Evolutionary conservation across 352 stramenopile species (phyloP).

Genomic region (Pythium coloratum): DNA sequence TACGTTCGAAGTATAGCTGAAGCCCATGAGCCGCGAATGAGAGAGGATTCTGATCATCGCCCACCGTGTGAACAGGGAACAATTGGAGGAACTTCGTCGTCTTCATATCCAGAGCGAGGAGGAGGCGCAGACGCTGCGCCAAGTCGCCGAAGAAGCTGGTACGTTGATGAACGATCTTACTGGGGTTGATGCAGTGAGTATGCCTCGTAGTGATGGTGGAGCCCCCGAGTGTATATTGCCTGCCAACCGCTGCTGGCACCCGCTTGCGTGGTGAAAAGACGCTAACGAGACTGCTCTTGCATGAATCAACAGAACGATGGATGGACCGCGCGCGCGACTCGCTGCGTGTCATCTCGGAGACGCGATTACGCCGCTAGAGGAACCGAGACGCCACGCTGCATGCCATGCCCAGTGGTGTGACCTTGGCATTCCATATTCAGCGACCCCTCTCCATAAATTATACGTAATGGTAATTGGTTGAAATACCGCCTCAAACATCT

Average conservation of each 20-base stretch:
- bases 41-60: background rate
- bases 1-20: constrained; percentile 21
- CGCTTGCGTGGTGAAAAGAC: no score
- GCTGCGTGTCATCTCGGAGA: constrained; percentile 81
- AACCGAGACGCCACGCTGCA: background rate
- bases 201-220: background rate
- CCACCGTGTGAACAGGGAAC: constrained; percentile 40
- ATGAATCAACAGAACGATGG: constrained; percentile 53
- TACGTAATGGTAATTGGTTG: background rate
- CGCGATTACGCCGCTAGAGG: constrained; percentile 53
- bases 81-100: constrained; percentile 74
- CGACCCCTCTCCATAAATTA: constrained; percentile 3
- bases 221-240: no score
- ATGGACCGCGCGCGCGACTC: constrained; percentile 82
- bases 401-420: background rate
- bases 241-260: no score
- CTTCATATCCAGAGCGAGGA: constrained; percentile 86
- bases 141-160: constrained; percentile 84
- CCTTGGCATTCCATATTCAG: background rate
- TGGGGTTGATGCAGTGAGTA: background rate
- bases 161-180: background rate
- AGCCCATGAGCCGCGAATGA: background rate
- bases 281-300: constrained; percentile 5
- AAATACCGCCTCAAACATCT: background rate
- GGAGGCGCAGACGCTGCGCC: constrained; percentile 77